Base-by-base conservation (phyloP, 2,329 filamentous ascomycete species). In the Penicillium vulpinum region DNA sequence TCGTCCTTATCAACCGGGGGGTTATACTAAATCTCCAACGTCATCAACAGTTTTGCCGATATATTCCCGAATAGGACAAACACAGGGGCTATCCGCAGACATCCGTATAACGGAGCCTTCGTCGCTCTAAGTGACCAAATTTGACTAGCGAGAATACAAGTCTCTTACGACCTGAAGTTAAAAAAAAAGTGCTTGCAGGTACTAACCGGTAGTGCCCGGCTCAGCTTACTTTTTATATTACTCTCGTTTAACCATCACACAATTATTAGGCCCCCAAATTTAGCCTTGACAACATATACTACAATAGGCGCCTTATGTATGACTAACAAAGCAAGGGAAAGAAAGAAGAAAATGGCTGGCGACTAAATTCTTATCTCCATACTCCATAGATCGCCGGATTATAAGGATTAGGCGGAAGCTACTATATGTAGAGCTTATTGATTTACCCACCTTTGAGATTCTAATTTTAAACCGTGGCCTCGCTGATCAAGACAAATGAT, bases 41-140 rank as follows among this genome's bases (percentile, higher is more conserved):
- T 10, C 15, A 13, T n/a, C n/a, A 44, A 16, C 11, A 44, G 21
- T 40, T 7, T 52, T 13, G 22, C 51, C 31, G 51, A 53, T 24
- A n/a, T 21, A 33, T 28, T 41, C 18, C 35, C 35, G 36, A 40
- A 48, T 28, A 16, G 26, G 18, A 21, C 16, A 13, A 11, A 43
- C 10, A 39, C 2, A 33, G 29, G 49, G 28, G 49, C 28, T 22
- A 48, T 53, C 51, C 51, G 51, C 26, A 24, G 51, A 39, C 43
- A 40, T 53, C 51, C 51, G 51, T 35, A 53, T 31, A 39, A 29
- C 9, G 45, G 52, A 54, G 52, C 52, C 45, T 54, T 29, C 11
- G 36, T 41, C 38, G 52, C 38, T 18, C n/a, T 16, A 50, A 35
- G 21, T 36, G 5, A 21, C 52, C 46, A 28, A 35, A 36, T 54